Evolutionary conservation across 2,329 filamentous ascomycete species (phyloP).

Genomic region (Dactylellina haptotyla): DNA sequence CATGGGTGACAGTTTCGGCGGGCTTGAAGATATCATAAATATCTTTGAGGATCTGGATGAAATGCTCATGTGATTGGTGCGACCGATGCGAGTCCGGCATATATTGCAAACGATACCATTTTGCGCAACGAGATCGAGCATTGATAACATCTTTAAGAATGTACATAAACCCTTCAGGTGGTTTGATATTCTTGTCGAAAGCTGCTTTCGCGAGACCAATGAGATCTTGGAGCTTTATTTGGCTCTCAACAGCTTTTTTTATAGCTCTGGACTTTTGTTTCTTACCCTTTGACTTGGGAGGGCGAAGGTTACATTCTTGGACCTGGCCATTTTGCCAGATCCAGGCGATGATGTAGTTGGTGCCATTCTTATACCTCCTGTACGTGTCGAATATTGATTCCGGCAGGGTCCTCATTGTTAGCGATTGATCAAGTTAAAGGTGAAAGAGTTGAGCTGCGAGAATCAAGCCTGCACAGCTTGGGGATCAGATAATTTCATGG

Average conservation of each 20-base stretch:
- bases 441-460: too few relatives aligned
- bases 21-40: constrained; percentile 15
- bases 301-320: not conserved
- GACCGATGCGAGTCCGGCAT: not conserved
- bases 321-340: not conserved
- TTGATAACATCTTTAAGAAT: constrained; percentile 16
- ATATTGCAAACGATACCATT: constrained; percentile 22
- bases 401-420: not conserved
- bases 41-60: constrained; percentile 18
- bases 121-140: constrained; percentile 17
- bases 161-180: constrained; percentile 1
- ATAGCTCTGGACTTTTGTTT: not conserved
- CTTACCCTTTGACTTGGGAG: not conserved
- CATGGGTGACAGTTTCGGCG: not conserved
- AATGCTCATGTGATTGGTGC: constrained; percentile 15
- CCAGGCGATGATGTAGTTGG: constrained; percentile 8
- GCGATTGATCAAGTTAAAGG: too few relatives aligned
- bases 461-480: too few relatives aligned
- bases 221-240: not conserved
- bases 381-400: constrained; percentile 11
- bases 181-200: constrained; percentile 7
- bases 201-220: constrained; percentile 3
- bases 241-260: not conserved
- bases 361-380: constrained; percentile 21
- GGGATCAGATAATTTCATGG: too few relatives aligned